Evolutionary conservation across 106 monocot species (phyloP).

Genomic region (Dendrobium nobile): DNA sequence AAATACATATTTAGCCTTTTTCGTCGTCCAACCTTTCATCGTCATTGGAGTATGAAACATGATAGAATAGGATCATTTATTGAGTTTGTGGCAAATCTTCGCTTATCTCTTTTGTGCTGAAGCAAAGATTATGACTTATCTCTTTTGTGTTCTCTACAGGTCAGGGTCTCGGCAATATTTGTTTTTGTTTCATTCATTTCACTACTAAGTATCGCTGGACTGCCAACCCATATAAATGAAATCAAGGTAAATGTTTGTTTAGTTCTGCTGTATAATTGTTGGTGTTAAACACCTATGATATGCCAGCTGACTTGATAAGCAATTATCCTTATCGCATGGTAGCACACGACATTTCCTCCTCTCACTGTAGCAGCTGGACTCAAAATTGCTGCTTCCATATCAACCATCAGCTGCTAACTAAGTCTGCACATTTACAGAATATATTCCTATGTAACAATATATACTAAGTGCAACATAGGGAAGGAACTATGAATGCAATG

Average conservation of each 20-base stretch:
- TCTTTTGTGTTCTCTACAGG: slow-evolving; percentile 38
- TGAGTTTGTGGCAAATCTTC: not conserved
- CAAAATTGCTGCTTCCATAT: too few species aligned
- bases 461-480: too few species aligned
- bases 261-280: not conserved
- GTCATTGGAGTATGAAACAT: not conserved
- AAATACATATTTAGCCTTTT: not conserved
- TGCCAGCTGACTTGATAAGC: too few species aligned
- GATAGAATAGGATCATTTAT: not conserved
- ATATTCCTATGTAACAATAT: too few species aligned
- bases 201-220: slow-evolving; percentile 70
- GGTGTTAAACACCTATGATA: too few species aligned
- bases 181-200: slow-evolving; percentile 75
- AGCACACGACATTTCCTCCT: too few species aligned
- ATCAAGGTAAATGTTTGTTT: slow-evolving; percentile 43
- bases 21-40: not conserved
- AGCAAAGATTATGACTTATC: not conserved
- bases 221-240: slow-evolving; percentile 84
- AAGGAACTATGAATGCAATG: too few species aligned
- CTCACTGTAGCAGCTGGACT: too few species aligned
- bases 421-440: too few species aligned
- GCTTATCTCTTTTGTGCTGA: not conserved
- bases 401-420: too few species aligned
- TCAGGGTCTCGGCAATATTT: slow-evolving; percentile 82
- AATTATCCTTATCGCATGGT: too few species aligned